These are phyloP conservation scores for Hymenoscyphus occultus DNA, from an alignment of 2,329 filamentous ascomycete species.

Conservation along the genomic window DNA sequence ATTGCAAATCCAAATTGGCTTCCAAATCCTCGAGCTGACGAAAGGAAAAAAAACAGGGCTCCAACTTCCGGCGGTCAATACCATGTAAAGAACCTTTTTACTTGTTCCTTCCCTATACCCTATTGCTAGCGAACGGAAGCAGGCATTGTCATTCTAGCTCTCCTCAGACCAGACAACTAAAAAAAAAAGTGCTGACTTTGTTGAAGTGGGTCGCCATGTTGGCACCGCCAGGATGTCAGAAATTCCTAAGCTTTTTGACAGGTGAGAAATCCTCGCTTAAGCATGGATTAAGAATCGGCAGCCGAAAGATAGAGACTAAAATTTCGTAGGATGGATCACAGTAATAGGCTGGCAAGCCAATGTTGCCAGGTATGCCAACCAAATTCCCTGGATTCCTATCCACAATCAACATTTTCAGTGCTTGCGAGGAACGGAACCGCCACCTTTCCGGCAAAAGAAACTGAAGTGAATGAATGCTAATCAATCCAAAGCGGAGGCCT, in stretches of 20 bases:
- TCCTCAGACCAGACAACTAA: background rate
- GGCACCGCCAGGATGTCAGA: constrained; percentile 45
- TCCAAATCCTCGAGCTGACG: background rate
- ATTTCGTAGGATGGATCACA: constrained; percentile 43
- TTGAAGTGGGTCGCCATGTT: constrained; percentile 50
- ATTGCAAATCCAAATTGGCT: background rate
- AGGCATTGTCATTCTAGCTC: too few relatives aligned
- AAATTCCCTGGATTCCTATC: background rate
- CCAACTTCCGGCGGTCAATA: constrained; percentile 57
- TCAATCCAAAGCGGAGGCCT: background rate
- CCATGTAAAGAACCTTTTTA: constrained; percentile 31
- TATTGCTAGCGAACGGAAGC: too few relatives aligned
- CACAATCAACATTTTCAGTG: too few relatives aligned
- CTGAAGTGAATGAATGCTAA: background rate
- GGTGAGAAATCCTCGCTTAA: constrained; percentile 32
- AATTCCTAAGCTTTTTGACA: constrained; percentile 52
- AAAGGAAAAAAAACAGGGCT: constrained; percentile 36
- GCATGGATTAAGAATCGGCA: background rate
- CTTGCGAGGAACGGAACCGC: too few relatives aligned
- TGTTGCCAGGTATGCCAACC: constrained; percentile 33
- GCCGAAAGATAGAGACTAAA: background rate
- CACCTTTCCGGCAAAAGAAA: background rate
- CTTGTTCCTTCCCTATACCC: background rate
- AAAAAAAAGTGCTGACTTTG: background rate
- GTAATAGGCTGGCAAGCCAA: constrained; percentile 46